Base-by-base conservation (phyloP, 139 green algal genomes). In the Chlorella ohadii region DNA sequence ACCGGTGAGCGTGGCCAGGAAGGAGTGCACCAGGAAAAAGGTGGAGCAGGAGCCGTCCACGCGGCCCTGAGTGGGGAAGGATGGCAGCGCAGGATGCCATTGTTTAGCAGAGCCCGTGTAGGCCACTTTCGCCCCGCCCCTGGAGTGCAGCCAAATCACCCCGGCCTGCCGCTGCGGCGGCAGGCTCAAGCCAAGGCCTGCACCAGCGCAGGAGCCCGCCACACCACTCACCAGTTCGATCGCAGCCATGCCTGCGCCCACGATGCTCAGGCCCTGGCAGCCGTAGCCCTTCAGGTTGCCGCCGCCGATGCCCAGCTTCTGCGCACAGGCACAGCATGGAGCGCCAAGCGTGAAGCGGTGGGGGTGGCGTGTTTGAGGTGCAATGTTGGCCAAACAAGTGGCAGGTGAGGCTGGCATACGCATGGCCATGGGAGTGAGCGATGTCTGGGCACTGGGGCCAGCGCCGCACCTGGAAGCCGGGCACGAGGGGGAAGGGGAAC, bases 21-120 rank as follows among this genome's bases (percentile, higher is more conserved):
- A 94, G n/a, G 87, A 93, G 89, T 99, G 96, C 75, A 99, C 96
- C 86, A 99, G 91, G 80, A 97, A 87, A 87, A 99, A 99, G 31
- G 96, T 99, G 44, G 86, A 93, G 64, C 95, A 91, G 84, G 87
- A 94, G 66, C 91, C 93, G 85, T 99, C 96, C 74, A 99, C 96
- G 17, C 96, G 90, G 27, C 93, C 94, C 80, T 85, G 80, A 27
- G 44, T 51, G 44, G 9, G 6, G 44, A 51, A n/a, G n/a, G n/a
- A n/a, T n/a, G n/a, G n/a, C n/a, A n/a, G n/a, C n/a, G n/a, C n/a
- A n/a, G n/a, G n/a, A n/a, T n/a, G n/a, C n/a, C n/a, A n/a, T n/a
- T n/a, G n/a, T n/a, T n/a, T n/a, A n/a, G n/a, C n/a, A n/a, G n/a
- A n/a, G n/a, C n/a, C n/a, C n/a, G n/a, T n/a, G n/a, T n/a, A n/a